Evolutionary conservation across 495 filamentous ascomycete species (phyloP), one percentile per base, ranked within the genome.

Genomic region (Rhypophila decipiens): DNA sequence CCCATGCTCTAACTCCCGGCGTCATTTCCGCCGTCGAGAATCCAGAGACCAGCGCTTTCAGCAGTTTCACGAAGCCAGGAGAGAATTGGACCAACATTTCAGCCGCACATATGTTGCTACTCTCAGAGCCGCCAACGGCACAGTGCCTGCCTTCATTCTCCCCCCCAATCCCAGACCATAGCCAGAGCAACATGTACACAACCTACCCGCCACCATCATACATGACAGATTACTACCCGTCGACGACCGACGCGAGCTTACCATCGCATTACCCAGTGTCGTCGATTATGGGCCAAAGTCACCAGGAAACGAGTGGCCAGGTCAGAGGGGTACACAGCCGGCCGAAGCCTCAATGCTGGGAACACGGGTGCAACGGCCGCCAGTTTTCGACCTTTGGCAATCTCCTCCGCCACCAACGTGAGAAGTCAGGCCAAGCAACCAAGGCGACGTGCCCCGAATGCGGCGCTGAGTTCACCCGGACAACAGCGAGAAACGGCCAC

Each of bases 341-440:
- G 46, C 87, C 86, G 8, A 90, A 90, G 65, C 89, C 90, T 3
- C 90, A 94, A 61, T 96, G 90, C 66, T 96, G 87, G 87, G 90
- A 96, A 39, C 90, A 96, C 55, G 90, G 89, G 5, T 96, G 90
- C 74, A 94, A 95, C 58, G 90, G 90, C 22, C 82, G 90, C n/a
- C 85, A 93, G 56, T 96, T 96, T 61, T 94, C 88, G 2, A 96
- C 90, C 11, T 96, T 96, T 61, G 94, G 88, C 80, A 96, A 96
- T 61, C 77, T 96, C 0, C 74, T 96, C 5, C 77, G 90, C 29
- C 90, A 96, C 59, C 90, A 96, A 60, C 79, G 90, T n/a, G 90
- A 96, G 62, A 95, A 93, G 61, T 91, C 87, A 2, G 90, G 90
- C 8, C 87, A 86, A n/a, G 88, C 90, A 29, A 71, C 85, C 7